Evolutionary conservation across 768 basidiomycete species (phyloP), one percentile per base, ranked within the genome.

Genomic region (Rhizopogon rudus): DNA sequence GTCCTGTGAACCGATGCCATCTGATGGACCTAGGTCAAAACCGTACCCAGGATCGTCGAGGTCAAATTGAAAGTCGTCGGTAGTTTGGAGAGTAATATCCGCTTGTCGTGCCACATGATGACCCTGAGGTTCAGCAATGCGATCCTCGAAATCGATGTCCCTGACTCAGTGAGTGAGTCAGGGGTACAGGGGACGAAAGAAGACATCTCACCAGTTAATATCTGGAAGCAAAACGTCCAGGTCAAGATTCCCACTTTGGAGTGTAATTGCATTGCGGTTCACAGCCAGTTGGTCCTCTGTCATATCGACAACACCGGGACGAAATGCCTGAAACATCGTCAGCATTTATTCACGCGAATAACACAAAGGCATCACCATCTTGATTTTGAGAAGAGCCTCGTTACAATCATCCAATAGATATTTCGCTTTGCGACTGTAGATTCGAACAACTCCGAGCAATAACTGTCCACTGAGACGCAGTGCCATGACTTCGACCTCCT

Each of bases 371-470:
- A 65, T 22, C 52, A 93, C 95, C 88, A 97, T 91, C 72, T 95
- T 96, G 46, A 98, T 95, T 71, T 94, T 93, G 40, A 95, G 75
- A 43, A 98, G 74, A 0, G 96, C 94, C 69, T 99, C 97, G 57
- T 97, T 97, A 67, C 96, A 98, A 67, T 99, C 97, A 65, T 99
- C 97, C 59, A 98, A 74, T 3, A 99, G 81, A 71, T 99, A 99
- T 67, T 98, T 97, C 16, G 95, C 94, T 70, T 99, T 99, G 43
- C 96, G 81, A 65, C 93, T 94, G 72, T 99, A 99, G 65, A 99
- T 98, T 54, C 97, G 82, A 52, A 96, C 93, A 44, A 99, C 96
- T 62, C 97, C 97, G 42, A 99, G 83, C 53, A 99, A 82, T 45
- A 99, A 79, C 63, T 98, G 97, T 5, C 97, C 97, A 43, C 93